A percentile compares a stretch with the other conserved stretches of the same genome.
These are phyloP conservation scores for Euclidium syriacum DNA, from an alignment of 345 rosid genomes.

Conservation along the genomic window DNA sequence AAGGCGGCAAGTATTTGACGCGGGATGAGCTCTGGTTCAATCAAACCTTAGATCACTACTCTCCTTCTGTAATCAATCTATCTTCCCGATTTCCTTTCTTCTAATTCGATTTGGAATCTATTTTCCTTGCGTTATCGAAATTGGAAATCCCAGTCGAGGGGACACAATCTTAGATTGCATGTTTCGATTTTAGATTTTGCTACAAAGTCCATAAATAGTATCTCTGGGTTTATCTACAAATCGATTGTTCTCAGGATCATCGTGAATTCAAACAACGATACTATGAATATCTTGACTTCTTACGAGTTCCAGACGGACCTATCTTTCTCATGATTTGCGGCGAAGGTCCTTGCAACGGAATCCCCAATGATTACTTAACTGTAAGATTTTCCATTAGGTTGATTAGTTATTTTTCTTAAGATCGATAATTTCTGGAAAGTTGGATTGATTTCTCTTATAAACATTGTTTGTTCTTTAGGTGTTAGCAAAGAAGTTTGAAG, in stretches of 20 bases:
- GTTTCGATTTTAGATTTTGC: background rate
- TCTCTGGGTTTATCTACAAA: background rate
- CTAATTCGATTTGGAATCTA: background rate
- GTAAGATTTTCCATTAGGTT: conserved; percentile 35
- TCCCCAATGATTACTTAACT: conserved; percentile 61
- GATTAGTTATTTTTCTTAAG: background rate
- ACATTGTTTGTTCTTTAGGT: conserved; percentile 45
- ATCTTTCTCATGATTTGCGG: conserved; percentile 79
- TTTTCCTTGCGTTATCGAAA: background rate
- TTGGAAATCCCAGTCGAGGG: background rate
- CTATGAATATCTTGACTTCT: conserved; percentile 70
- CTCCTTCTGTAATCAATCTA: conserved; percentile 51
- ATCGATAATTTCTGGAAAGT: background rate
- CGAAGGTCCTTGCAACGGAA: conserved; percentile 73
- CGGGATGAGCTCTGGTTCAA: conserved; percentile 66
- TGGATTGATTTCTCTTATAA: background rate
- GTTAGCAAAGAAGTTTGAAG: conserved; percentile 95
- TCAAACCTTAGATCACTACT: conserved; percentile 87
- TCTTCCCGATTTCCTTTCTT: background rate
- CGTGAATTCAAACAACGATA: conserved; percentile 66
- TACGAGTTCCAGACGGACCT: conserved; percentile 69
- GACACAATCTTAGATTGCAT: background rate
- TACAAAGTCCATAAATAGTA: background rate
- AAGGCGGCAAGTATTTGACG: conserved; percentile 48
- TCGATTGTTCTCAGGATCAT: conserved; percentile 46